Evolutionary conservation across 805 yeast species (phyloP).

Genomic region (Cyberlindnera nakhonratchasimensis): DNA sequence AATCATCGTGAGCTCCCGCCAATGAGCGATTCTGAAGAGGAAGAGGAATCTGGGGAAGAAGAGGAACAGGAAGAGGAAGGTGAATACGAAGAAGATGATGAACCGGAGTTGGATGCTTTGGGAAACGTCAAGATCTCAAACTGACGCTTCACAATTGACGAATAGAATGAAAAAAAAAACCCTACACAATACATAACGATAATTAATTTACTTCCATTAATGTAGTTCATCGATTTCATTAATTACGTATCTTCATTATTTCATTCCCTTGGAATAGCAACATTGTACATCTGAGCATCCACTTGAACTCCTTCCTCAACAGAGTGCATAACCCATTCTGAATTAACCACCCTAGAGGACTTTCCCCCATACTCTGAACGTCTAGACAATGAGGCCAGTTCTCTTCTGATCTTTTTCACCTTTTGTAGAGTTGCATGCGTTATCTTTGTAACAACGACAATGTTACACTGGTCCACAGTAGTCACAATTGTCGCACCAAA

Average conservation of each 20-base stretch:
- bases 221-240: neutral
- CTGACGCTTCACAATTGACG: neutral
- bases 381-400: conserved; percentile 9
- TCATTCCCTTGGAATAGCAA: conserved; percentile 5
- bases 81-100: conserved; percentile 18
- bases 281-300: conserved; percentile 32
- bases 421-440: neutral
- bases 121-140: conserved; percentile 19
- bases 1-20: conserved; percentile 42
- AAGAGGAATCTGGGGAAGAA: conserved; percentile 26
- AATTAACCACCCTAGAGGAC: conserved; percentile 34
- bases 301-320: conserved; percentile 31
- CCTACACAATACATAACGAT: neutral
- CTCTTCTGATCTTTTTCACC: conserved; percentile 10
- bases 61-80: conserved; percentile 29
- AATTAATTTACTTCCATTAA: neutral
- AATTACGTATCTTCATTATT: conserved; percentile 2
- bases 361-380: conserved; percentile 12
- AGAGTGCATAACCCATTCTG: conserved; percentile 36
- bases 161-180: neutral
- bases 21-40: conserved; percentile 28
- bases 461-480: conserved; percentile 31
- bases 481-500: conserved; percentile 44
- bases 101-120: conserved; percentile 22
- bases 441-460: conserved; percentile 36